phyloP scores from a whole-genome alignment of 805 yeast species.

The Wickerhamiella musiphila region DNA sequence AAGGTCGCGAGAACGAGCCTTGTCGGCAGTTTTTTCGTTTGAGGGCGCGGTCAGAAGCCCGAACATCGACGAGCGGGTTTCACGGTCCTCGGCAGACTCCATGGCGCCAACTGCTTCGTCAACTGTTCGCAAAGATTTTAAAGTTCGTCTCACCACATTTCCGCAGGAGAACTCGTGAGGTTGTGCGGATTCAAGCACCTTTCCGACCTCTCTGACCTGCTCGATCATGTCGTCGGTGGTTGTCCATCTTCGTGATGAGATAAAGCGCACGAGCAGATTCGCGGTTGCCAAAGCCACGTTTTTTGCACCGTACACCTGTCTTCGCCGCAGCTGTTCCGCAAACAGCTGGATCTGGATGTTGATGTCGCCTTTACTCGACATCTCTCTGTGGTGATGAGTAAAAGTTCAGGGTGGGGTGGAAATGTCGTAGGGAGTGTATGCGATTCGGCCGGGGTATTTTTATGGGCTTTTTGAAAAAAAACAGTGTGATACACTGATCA shows the following conservation, averaged over 20 bases:
- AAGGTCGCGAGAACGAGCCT: constrained; percentile 11
- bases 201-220: constrained; percentile 60
- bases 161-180: constrained; percentile 84
- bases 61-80: constrained; percentile 45
- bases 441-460: too few relatives aligned
- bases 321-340: constrained; percentile 43
- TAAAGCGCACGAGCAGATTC: constrained; percentile 69
- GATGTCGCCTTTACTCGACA: constrained; percentile 19
- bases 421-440: too few relatives aligned
- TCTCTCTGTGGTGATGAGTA: too few relatives aligned
- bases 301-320: constrained; percentile 69
- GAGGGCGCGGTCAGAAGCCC: constrained; percentile 47
- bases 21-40: constrained; percentile 11
- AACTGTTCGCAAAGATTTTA: constrained; percentile 78
- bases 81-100: constrained; percentile 5
- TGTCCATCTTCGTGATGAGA: constrained; percentile 80
- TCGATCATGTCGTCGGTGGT: constrained; percentile 53
- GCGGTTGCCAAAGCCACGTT: constrained; percentile 75
- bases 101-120: constrained; percentile 28
- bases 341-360: constrained; percentile 19
- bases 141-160: constrained; percentile 74
- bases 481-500: too few relatives aligned
- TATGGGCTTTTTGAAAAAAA: too few relatives aligned
- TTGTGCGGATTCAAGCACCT: constrained; percentile 48
- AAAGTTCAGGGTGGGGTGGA: too few relatives aligned